Evolutionary conservation across 2,329 filamentous ascomycete genomes (phyloP).

Genomic region (Fusarium subtropicale): DNA sequence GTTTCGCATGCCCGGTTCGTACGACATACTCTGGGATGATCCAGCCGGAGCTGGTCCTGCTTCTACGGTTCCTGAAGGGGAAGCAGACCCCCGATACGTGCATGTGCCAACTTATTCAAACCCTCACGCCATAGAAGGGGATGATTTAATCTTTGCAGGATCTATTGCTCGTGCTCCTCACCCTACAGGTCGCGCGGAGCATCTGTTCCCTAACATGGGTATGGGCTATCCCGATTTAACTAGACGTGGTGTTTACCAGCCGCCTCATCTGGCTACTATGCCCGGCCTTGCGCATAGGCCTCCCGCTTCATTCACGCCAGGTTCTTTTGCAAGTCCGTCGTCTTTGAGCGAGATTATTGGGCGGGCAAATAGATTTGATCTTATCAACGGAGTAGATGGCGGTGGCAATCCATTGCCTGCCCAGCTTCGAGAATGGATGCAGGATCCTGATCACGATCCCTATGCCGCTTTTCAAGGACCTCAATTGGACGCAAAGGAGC

Average conservation of each 20-base stretch:
- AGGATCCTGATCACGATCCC: constrained; percentile 39
- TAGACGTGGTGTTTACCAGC: background rate
- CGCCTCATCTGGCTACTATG: background rate
- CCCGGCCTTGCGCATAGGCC: background rate
- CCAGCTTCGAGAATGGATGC: constrained; percentile 50
- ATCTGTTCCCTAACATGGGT: constrained; percentile 4
- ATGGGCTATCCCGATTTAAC: constrained; percentile 25
- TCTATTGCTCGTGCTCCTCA: constrained; percentile 2
- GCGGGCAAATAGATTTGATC: constrained; percentile 55
- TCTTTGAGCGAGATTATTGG: constrained; percentile 53
- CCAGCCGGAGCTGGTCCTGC: constrained; percentile 2
- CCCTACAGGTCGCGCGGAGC: constrained; percentile 8
- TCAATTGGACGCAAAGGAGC: constrained; percentile 67
- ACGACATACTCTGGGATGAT: constrained; percentile 40
- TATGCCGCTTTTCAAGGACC: constrained; percentile 51
- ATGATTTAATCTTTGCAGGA: constrained; percentile 16
- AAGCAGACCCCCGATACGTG: constrained; percentile 2
- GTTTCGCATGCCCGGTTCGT: constrained; percentile 37
- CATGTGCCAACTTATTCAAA: background rate
- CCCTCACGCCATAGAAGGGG: constrained; percentile 7
- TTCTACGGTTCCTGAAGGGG: constrained; percentile 5
- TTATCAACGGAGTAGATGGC: constrained; percentile 50
- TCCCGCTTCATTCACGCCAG: background rate
- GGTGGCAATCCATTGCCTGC: constrained; percentile 53
- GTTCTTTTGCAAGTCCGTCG: constrained; percentile 16